These are phyloP conservation scores for Claviceps sorghi DNA, from an alignment of 2,329 filamentous ascomycete species.

Conservation along the genomic window DNA sequence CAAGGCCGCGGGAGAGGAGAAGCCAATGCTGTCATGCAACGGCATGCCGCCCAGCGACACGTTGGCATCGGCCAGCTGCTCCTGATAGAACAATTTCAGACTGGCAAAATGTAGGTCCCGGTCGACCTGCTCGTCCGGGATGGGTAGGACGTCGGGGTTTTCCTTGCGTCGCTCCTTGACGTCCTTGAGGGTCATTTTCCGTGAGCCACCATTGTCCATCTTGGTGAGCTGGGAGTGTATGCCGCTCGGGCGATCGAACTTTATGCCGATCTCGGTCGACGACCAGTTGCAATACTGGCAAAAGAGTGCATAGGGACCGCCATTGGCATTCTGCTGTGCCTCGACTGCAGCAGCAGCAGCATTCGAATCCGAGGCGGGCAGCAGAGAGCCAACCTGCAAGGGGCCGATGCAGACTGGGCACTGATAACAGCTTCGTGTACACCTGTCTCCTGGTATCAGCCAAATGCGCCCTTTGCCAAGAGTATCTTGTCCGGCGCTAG, in stretches of 20 bases:
- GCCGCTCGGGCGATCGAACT: constrained; percentile 78
- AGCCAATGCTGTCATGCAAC: constrained; percentile 28
- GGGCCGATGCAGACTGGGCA: constrained; percentile 80
- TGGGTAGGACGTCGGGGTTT: constrained; percentile 21
- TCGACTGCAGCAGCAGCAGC: constrained; percentile 31
- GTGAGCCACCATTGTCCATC: constrained; percentile 46
- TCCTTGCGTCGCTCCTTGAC: constrained; percentile 38
- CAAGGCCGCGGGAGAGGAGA: constrained; percentile 65
- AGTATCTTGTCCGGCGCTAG: not conserved
- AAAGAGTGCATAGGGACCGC: constrained; percentile 57
- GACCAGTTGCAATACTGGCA: constrained; percentile 93
- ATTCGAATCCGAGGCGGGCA: constrained; percentile 34
- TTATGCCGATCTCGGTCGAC: constrained; percentile 74
- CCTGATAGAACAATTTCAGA: constrained; percentile 67
- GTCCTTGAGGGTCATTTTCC: constrained; percentile 35
- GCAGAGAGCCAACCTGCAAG: constrained; percentile 58
- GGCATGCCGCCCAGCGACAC: constrained; percentile 34
- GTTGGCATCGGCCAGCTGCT: constrained; percentile 53
- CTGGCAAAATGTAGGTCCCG: constrained; percentile 58
- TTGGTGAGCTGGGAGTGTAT: constrained; percentile 69
- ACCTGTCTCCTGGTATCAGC: constrained; percentile 35
- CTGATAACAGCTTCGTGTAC: constrained; percentile 88
- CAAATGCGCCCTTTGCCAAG: not conserved
- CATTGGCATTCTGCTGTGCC: constrained; percentile 13
- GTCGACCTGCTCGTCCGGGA: constrained; percentile 36